Conservation (phyloP, 257 asterid species). For the Primulina tabacum region DNA sequence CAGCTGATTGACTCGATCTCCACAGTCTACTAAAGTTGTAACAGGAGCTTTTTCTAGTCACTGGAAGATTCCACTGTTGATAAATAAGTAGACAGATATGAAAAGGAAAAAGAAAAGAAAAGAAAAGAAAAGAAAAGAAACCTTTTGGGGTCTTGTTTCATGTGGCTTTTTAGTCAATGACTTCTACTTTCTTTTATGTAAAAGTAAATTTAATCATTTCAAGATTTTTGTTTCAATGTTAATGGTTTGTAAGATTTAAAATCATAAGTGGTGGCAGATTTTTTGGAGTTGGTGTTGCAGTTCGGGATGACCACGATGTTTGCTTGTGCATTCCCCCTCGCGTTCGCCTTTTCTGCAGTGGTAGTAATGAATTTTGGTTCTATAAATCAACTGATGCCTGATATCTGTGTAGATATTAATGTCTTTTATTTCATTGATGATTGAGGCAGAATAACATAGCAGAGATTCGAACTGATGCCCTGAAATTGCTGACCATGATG, state of each 20-base stretch:
- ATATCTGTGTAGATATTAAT: not conserved
- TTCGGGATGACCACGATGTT: slow-evolving; percentile 98
- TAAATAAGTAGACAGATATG: not conserved
- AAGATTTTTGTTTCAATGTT: not conserved
- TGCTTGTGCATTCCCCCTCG: slow-evolving; percentile 98
- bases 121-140: not conserved
- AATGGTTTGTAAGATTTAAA: slow-evolving; percentile 8
- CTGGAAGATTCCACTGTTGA: not conserved
- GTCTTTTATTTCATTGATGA: not conserved
- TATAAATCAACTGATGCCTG: not conserved
- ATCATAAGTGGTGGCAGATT: slow-evolving; percentile 52
- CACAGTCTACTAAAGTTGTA: not conserved
- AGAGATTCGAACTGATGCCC: slow-evolving; percentile 91
- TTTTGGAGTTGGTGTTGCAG: slow-evolving; percentile 88
- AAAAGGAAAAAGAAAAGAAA: no score
- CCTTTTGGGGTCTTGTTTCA: not conserved
- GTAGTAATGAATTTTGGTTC: slow-evolving; percentile 35
- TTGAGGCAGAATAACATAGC: slow-evolving; percentile 66
- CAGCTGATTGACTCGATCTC: not conserved
- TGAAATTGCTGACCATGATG: slow-evolving; percentile 83
- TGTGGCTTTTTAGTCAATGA: not conserved
- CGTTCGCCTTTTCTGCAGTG: slow-evolving; percentile 84
- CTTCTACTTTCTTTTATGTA: not conserved
- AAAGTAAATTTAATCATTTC: not conserved
- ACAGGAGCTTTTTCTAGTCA: not conserved